phyloP scores from a whole-genome alignment of 176 grass and related monocot species.

The Pontederia crassipes region DNA sequence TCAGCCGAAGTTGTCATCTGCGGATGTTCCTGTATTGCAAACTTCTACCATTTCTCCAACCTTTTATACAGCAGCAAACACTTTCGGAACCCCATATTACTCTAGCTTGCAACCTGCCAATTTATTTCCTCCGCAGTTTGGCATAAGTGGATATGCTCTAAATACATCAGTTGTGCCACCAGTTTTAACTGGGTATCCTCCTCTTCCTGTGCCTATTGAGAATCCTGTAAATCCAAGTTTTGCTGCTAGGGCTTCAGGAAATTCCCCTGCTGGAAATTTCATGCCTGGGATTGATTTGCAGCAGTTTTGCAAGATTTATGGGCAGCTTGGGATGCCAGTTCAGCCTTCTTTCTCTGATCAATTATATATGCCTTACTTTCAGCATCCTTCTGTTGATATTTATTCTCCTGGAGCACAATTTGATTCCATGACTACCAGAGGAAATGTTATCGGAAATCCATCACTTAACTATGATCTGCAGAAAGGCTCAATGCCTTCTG shows the following conservation, averaged over 20 bases:
- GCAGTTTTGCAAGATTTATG: slow-evolving; percentile 66
- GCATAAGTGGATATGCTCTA: slow-evolving; percentile 43
- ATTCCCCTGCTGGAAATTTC: slow-evolving; percentile 36
- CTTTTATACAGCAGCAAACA: slow-evolving; percentile 47
- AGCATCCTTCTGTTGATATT: slow-evolving; percentile 46
- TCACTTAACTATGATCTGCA: slow-evolving; percentile 48
- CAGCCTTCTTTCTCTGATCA: slow-evolving; percentile 60
- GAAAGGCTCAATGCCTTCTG: slow-evolving; percentile 24
- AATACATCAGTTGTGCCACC: slow-evolving; percentile 51
- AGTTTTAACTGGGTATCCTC: slow-evolving; percentile 48
- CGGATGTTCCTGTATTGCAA: slow-evolving; percentile 47
- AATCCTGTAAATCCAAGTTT: slow-evolving; percentile 54
- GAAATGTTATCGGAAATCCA: slow-evolving; percentile 32
- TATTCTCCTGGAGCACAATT: slow-evolving; percentile 57
- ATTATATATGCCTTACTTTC: slow-evolving; percentile 50
- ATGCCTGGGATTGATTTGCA: slow-evolving; percentile 41
- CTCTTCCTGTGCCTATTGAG: slow-evolving; percentile 41
- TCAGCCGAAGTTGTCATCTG: slow-evolving; percentile 34
- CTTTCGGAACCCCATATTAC: slow-evolving; percentile 49
- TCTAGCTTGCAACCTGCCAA: slow-evolving; percentile 45
- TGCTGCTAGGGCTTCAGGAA: slow-evolving; percentile 43
- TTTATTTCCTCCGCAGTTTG: slow-evolving; percentile 42
- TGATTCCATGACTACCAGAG: slow-evolving; percentile 47
- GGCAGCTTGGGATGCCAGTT: slow-evolving; percentile 50
- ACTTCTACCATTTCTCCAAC: slow-evolving; percentile 31